These are phyloP conservation scores for Leccinum subrobustum DNA, from an alignment of 1,284 basidiomycete genomes.

Conservation along the genomic window DNA sequence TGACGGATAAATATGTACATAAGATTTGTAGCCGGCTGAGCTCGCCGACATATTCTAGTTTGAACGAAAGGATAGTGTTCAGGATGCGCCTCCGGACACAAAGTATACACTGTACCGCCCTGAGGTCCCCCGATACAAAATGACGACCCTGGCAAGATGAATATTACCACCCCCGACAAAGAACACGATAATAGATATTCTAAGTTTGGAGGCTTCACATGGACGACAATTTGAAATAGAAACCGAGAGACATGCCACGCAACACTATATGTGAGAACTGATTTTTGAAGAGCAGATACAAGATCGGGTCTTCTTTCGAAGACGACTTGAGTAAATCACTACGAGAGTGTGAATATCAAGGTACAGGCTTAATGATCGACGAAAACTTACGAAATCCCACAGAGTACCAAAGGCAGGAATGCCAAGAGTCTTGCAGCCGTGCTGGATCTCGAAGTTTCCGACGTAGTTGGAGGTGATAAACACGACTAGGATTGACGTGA, in stretches of 20 bases:
- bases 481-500: conserved; percentile 47
- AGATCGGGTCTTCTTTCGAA: background rate
- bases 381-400: conserved; percentile 64
- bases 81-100: background rate
- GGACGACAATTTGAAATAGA: conserved; percentile 4
- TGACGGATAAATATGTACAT: conserved; percentile 1
- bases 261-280: conserved; percentile 5
- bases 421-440: conserved; percentile 72
- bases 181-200: background rate
- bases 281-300: background rate
- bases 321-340: conserved; percentile 22
- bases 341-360: conserved; percentile 3
- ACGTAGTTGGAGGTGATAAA: conserved; percentile 77
- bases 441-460: conserved; percentile 72
- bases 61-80: background rate
- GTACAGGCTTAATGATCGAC: conserved; percentile 13
- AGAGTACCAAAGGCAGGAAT: conserved; percentile 72
- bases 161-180: conserved; percentile 6
- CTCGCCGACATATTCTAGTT: conserved; percentile 7
- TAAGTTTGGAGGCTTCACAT: conserved; percentile 7
- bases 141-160: conserved; percentile 5
- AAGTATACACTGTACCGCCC: conserved; percentile 3
- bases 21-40: background rate
- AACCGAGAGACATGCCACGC: conserved; percentile 8
- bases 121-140: conserved; percentile 1